Percentiles rank a stretch among this genome's conserved stretches.
These are phyloP conservation scores for Epichloe amarillans DNA, from an alignment of 2,329 filamentous ascomycete species.

Conservation along the genomic window DNA sequence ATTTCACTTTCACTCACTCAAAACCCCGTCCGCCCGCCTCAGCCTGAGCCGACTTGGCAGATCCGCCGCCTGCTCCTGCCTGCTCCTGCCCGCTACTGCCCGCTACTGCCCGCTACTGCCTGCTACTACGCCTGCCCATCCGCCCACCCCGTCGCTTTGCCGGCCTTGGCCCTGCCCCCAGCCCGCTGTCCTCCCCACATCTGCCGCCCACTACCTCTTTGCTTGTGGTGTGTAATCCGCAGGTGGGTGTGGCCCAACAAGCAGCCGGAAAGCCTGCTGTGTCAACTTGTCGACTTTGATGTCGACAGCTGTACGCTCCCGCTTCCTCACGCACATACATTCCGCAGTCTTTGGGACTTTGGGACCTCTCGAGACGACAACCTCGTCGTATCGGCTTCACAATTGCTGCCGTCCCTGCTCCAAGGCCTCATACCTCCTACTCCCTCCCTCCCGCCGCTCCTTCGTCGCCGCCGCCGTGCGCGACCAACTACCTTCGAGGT, in stretches of 20 bases:
- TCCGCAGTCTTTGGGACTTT: background rate
- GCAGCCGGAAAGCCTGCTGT: slow-evolving; percentile 1
- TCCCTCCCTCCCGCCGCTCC: background rate
- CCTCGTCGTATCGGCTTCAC: background rate
- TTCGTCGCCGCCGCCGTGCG: background rate
- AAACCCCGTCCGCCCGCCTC: no score
- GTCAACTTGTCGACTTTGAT: slow-evolving; percentile 15
- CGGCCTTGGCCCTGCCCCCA: background rate
- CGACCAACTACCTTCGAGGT: background rate
- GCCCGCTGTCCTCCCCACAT: background rate
- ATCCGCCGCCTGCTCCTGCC: no score
- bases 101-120: no score
- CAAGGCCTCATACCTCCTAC: background rate
- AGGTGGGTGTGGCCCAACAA: background rate
- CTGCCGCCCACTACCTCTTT: background rate
- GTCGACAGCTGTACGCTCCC: slow-evolving; percentile 11
- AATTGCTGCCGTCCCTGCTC: background rate
- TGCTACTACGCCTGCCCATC: no score
- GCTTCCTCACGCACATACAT: background rate
- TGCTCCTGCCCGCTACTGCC: no score
- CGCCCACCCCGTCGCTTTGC: background rate
- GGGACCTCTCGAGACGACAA: background rate
- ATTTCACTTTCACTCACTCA: no score
- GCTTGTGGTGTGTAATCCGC: background rate
- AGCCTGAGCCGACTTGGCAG: no score